Evolutionary conservation across 805 yeast genomes (phyloP), one percentile per base, ranked within the genome.

Genomic region (Scheffersomyces ergatensis): DNA sequence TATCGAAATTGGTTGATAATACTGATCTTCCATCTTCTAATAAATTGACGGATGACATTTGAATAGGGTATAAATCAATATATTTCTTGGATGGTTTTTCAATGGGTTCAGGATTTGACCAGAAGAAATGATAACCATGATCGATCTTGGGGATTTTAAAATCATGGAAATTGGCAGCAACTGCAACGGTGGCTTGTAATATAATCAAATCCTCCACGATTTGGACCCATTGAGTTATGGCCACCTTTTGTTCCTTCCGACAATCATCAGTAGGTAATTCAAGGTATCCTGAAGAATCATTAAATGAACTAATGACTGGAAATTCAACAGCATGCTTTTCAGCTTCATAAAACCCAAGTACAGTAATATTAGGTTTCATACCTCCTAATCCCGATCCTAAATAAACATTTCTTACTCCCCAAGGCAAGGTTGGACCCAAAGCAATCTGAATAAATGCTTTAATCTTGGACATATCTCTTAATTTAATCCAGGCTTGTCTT

Each of bases 311-410:
- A 2, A 54, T 15, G 7, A 49, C 36, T 1, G 71, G 70, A 30
- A 60, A 45, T 8, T 55, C 55, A 14, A 63, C 52, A 1, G 73
- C 72, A 43, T 65, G 72, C 39, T 67, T 67, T 18, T 58, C 62
- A 44, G 83, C 69, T 55, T 92, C 96, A 51, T 83, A 87, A 54
- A 89, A 89, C 0, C 98, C 98, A 24, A 93, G 45, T 0, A 93
- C 95, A 0, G 97, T 88, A 38, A 93, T 90, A 57, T 93, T 93
- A 2, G 99, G 99, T 53, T 80, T 84, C 99, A 93, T 93, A 11
- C 97, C 97, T 6, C 99, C 99, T n/a, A 93, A 69, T 0, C 99
- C 99, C 2, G 96, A 85, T 0, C 97, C 97, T 44, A 92, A 61
- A 44, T 79, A 89, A 8, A 93, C 89, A 57, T 92, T 92, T 46